Percentiles rank a stretch among this genome's conserved stretches.
Evolutionary conservation across 345 rosid genomes (phyloP).

Genomic region (Melastoma malabathricum): DNA sequence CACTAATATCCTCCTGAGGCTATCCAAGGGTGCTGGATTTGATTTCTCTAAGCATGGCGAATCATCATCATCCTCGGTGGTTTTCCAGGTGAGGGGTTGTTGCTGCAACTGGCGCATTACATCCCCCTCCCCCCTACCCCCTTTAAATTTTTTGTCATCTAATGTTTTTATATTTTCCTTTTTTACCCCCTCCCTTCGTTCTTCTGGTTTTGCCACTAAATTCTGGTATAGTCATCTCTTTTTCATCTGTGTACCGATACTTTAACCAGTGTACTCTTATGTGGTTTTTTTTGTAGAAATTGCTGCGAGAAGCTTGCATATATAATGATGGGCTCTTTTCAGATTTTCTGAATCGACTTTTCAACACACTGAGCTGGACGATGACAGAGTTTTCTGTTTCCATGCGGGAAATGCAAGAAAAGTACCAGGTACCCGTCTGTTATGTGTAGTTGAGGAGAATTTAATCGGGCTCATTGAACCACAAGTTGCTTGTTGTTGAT

Average conservation of each 20-base stretch:
- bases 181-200: too few species aligned
- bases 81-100: constrained; percentile 57
- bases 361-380: constrained; percentile 96
- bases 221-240: too few species aligned
- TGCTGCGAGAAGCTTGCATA: constrained; percentile 71
- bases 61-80: constrained; percentile 62
- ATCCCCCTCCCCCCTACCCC: too few species aligned
- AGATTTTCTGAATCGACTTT: constrained; percentile 78
- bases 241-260: not conserved
- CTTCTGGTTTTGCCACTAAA: too few species aligned
- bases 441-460: too few species aligned
- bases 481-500: not conserved
- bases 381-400: constrained; percentile 96
- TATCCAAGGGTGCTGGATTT: constrained; percentile 77
- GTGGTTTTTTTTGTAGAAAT: constrained; percentile 27
- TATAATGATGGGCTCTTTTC: constrained; percentile 59
- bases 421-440: constrained; percentile 46
- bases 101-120: constrained; percentile 1
- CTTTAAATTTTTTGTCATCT: not conserved
- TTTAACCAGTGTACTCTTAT: constrained; percentile 1
- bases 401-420: constrained; percentile 90
- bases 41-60: constrained; percentile 75
- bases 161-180: constrained; percentile 1
- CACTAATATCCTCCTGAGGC: constrained; percentile 76
- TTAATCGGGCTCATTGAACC: too few species aligned